Evolutionary conservation across 208 protist species (phyloP).

Genomic region (Trypanosoma boissoni): DNA sequence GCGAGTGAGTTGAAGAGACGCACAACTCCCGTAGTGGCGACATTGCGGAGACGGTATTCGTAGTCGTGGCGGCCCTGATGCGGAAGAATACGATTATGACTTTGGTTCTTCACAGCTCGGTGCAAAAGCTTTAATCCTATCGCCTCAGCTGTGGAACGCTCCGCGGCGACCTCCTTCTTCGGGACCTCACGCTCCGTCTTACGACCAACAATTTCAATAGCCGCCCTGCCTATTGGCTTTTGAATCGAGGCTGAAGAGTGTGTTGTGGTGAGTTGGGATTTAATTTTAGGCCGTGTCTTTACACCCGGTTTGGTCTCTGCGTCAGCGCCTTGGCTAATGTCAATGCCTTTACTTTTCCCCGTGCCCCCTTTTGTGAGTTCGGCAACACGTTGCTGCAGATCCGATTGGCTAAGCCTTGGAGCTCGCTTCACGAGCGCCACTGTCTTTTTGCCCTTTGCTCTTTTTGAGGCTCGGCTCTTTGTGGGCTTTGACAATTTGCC

Average conservation of each 20-base stretch:
- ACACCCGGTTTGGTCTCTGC: constrained; percentile 1
- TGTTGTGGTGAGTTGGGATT: not conserved
- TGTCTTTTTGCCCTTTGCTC: constrained; percentile 48
- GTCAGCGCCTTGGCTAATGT: too few species aligned
- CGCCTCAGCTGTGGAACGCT: constrained; percentile 45
- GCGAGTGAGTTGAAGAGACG: constrained; percentile 87
- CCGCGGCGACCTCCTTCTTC: constrained; percentile 30
- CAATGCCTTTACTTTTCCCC: too few species aligned
- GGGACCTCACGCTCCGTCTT: constrained; percentile 39
- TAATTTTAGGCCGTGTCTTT: not conserved
- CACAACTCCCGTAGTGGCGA: constrained; percentile 83
- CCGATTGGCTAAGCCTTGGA: constrained; percentile 50
- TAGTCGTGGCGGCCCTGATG: constrained; percentile 85
- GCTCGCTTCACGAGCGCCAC: constrained; percentile 71
- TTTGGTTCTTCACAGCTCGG: constrained; percentile 74
- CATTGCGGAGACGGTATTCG: constrained; percentile 78
- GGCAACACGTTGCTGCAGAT: constrained; percentile 62
- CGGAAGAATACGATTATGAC: constrained; percentile 69
- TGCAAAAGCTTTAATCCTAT: constrained; percentile 68
- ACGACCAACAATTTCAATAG: constrained; percentile 60
- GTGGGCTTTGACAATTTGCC: constrained; percentile 65
- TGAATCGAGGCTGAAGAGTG: constrained; percentile 11
- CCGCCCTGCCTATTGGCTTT: constrained; percentile 54
- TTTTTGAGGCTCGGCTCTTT: constrained; percentile 44
- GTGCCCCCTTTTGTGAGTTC: constrained; percentile 57